These are phyloP conservation scores for Zygosaccharomyces sapae DNA, from an alignment of 1,139 yeast genomes.

Conservation along the genomic window DNA sequence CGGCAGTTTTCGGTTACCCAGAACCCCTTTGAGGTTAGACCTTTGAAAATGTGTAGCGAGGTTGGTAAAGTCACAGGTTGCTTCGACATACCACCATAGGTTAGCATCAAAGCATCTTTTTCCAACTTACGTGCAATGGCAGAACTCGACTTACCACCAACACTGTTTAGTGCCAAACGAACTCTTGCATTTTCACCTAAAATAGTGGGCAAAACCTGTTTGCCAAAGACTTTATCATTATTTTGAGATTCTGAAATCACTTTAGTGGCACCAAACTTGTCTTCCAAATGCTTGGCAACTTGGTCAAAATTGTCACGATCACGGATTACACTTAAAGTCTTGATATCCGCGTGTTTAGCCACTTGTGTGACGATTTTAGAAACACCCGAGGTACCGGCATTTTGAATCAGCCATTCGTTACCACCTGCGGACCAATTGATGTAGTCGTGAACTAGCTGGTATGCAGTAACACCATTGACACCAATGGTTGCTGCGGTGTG, in stretches of 20 bases:
- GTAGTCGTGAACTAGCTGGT: conserved; percentile 76
- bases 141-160: conserved; percentile 83
- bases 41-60: conserved; percentile 82
- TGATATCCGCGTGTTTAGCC: conserved; percentile 70
- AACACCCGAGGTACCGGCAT: conserved; percentile 95
- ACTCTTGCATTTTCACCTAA: conserved; percentile 46
- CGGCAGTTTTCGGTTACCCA: conserved; percentile 86
- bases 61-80: conserved; percentile 91
- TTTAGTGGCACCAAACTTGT: conserved; percentile 79
- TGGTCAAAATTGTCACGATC: conserved; percentile 72
- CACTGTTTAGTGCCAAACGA: conserved; percentile 82
- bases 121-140: conserved; percentile 78
- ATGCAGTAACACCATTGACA: conserved; percentile 92
- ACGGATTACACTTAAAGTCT: conserved; percentile 83
- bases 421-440: conserved; percentile 53
- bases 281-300: conserved; percentile 42
- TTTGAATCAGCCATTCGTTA: conserved; percentile 87
- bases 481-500: conserved; percentile 79
- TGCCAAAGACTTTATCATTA: conserved; percentile 59
- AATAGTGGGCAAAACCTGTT: conserved; percentile 59
- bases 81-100: conserved; percentile 97
- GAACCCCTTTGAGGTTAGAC: conserved; percentile 80
- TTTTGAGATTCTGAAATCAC: conserved; percentile 88
- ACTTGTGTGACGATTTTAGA: conserved; percentile 93
- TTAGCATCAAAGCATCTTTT: conserved; percentile 68